Base-by-base conservation (phyloP, 1,284 basidiomycete genomes). In the Fomitiporia mediterranea region DNA sequence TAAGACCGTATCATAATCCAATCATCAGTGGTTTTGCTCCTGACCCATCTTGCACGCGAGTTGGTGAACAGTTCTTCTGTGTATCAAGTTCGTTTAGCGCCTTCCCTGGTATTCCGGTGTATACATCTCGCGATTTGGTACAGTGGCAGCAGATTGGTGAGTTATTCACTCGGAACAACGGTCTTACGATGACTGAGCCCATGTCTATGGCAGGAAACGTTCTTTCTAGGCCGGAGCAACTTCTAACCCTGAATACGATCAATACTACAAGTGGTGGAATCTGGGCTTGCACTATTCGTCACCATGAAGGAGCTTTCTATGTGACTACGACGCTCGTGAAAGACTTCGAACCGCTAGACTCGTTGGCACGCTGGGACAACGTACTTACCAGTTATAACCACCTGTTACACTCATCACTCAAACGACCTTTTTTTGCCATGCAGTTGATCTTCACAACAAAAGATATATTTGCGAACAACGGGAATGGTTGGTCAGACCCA, bases 401-500 rank as follows among this genome's bases (percentile, higher is more conserved):
- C 27, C 13, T 2, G 3, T 21, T 7, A 15, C 11, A 17, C 13
- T 15, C 17, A 11, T 21, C 23, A 42, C n/a, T 21, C 27, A 3
- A 37, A n/a, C n/a, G n/a, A n/a, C n/a, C n/a, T n/a, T n/a, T n/a
- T 43, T 9, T 25, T 51, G 3, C 13, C 11, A 5, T 48, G 9
- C 28, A 72, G 71, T 57, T 72, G n/a, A 67, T 73, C 9, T 70
- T 75, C n/a, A 71, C 65, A 8, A 75, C 73, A 1, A 65, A 65
- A 11, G 67, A 76, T 55, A 72, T 74, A 6, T 74, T 73, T 52
- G 69, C 72, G 0, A 53, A 62, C 25, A 46, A 59, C 25, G 58
- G 58, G 6, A 60, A 64, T 35, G 64, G 66, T 11, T 76, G 74
- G 74, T 75, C 73, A 55, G 73, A 75, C 57, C 74, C 74, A 2